These are phyloP conservation scores for Guillardia theta DNA, from an alignment of 78 protist species.

Conservation along the genomic window DNA sequence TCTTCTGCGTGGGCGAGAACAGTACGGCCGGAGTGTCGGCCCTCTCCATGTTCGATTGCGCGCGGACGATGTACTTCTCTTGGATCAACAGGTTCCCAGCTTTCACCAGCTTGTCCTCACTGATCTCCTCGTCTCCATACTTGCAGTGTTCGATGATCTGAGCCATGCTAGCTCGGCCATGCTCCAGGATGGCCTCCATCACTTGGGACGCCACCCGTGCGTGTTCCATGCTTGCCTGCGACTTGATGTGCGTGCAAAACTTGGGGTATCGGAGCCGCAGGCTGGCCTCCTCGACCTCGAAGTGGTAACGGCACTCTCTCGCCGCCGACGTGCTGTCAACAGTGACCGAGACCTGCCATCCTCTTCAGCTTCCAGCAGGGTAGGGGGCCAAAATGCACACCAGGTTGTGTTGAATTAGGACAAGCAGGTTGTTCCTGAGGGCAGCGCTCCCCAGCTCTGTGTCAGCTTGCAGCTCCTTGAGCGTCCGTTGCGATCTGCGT, in stretches of 20 bases:
- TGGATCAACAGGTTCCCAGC: background rate
- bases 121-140: background rate
- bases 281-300: background rate
- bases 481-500: background rate
- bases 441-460: background rate
- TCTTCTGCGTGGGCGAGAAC: background rate
- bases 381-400: background rate
- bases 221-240: background rate
- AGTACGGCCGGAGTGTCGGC: background rate
- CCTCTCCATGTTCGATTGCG: background rate
- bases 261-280: background rate
- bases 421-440: background rate
- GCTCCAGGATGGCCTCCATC: background rate
- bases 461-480: background rate
- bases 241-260: background rate
- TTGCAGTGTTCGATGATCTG: background rate
- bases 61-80: background rate
- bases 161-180: background rate
- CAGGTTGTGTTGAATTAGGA: conserved; percentile 19
- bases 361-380: background rate
- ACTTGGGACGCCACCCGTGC: background rate
- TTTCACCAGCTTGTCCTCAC: background rate
- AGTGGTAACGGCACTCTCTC: background rate
- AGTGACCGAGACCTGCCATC: background rate
- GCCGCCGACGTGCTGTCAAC: background rate